These are phyloP conservation scores for Chlamydomonas applanata DNA, from an alignment of 139 green algal species.

Conservation along the genomic window DNA sequence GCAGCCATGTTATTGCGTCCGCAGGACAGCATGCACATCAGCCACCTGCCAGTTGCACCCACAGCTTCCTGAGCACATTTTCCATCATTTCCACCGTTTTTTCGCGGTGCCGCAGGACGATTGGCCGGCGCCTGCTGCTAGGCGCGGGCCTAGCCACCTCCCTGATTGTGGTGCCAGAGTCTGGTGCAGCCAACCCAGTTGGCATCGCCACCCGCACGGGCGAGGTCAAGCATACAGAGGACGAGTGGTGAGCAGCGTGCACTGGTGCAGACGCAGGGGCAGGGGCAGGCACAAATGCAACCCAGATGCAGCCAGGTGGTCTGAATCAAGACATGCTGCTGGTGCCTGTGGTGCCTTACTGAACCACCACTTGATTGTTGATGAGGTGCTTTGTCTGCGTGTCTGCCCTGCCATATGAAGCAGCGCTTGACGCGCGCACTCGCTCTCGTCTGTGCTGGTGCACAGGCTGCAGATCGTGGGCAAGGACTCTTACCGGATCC, in stretches of 20 bases:
- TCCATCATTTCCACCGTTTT: background rate
- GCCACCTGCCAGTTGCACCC: too few relatives aligned
- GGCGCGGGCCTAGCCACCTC: slow-evolving; percentile 15
- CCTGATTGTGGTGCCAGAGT: slow-evolving; percentile 9
- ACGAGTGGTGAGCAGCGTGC: slow-evolving; percentile 29
- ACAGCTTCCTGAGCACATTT: too few relatives aligned
- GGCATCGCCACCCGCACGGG: background rate
- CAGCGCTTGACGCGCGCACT: too few relatives aligned
- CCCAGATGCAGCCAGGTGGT: too few relatives aligned
- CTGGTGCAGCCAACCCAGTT: background rate
- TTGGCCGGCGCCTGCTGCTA: slow-evolving; percentile 11
- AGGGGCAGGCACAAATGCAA: background rate
- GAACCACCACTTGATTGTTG: too few relatives aligned
- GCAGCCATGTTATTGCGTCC: too few relatives aligned
- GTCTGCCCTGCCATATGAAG: too few relatives aligned
- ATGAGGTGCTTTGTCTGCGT: too few relatives aligned
- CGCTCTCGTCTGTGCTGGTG: too few relatives aligned
- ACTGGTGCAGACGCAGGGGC: background rate
- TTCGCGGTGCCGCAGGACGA: background rate
- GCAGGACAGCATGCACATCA: too few relatives aligned
- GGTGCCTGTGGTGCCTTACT: too few relatives aligned
- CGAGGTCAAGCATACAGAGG: slow-evolving; percentile 29
- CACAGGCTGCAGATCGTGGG: slow-evolving; percentile 41
- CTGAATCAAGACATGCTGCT: too few relatives aligned
- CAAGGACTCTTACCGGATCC: slow-evolving; percentile 56